Base-by-base conservation (phyloP, 1,284 basidiomycete genomes). In the Malassezia sp. region DNA sequence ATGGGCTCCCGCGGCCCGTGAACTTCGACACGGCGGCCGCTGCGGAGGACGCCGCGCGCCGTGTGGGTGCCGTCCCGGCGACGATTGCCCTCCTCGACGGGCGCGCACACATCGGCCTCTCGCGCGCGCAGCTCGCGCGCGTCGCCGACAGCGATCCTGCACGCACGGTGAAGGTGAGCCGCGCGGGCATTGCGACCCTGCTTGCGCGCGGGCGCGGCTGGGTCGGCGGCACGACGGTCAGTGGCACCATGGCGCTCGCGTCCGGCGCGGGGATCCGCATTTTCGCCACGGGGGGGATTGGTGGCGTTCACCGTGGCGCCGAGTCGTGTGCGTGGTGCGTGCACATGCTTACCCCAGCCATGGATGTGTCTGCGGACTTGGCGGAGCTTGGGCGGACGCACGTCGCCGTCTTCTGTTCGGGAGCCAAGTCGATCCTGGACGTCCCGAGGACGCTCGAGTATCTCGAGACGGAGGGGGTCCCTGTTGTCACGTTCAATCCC, bases 381-480 rank as follows among this genome's bases (percentile, higher is more conserved):
- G 53, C 57, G 9, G 65, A 64, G 42, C 55, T 70, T 10, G 52
- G 57, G 4, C 54, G 65, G 11, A 66, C 65, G 1, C 63, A 57
- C 5, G 58, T 67, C 11, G 52, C 84, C 7, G 78, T 97, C 29
- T 82, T 97, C 18, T 93, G 90, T 31, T 85, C 89, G 2, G 93
- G 93, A 3, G 82, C 87, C 27, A 99, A 97, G 70, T 89, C 85
- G 0, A 96, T 97, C 82, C 15, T 81, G 41, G 91, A 96, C 71
- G 90, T 97, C 53, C 84, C 85, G 44, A 67, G 75, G 60, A 96
- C 93, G 8, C 76, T 99, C 33, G 93, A 99, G 73, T 91, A 90
- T 63, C 78, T 99, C 54, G 93, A 99, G 79, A 95, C 93, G 0
- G 79, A 90, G 38, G 93, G 93, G 5, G 88, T 97, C 4, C 85